Conservation (phyloP, 306 rosid genomes). For the Astragalus glycyphyllos region DNA sequence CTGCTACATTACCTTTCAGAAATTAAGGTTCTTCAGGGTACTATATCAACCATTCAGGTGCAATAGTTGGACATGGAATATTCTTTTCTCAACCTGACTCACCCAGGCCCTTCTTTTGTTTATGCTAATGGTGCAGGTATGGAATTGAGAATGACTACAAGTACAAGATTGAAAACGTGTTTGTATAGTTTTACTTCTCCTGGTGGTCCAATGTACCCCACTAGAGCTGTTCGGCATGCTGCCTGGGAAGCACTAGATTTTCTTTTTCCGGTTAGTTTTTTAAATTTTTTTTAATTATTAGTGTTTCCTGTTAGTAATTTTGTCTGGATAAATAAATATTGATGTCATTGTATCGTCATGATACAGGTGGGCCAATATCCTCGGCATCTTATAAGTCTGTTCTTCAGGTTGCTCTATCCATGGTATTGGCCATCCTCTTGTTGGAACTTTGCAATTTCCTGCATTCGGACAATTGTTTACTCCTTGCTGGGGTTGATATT, state of each 20-base stretch:
- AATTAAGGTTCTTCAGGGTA: conserved; percentile 82
- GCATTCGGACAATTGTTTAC: conserved; percentile 59
- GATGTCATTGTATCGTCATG: conserved; percentile 1
- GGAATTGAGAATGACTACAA: conserved; percentile 95
- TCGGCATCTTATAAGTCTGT: conserved; percentile 90
- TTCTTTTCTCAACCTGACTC: conserved; percentile 34
- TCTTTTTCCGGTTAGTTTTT: conserved; percentile 80
- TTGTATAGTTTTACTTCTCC: conserved; percentile 95
- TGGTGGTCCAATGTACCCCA: conserved; percentile 98
- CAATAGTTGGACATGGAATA: conserved; percentile 34
- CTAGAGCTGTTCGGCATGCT: conserved; percentile 98
- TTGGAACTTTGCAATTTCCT: conserved; percentile 72
- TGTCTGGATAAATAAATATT: background rate
- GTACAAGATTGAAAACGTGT: conserved; percentile 88
- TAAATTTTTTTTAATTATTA: background rate
- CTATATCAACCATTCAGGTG: conserved; percentile 31
- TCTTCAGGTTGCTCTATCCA: conserved; percentile 93
- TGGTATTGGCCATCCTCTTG: conserved; percentile 99
- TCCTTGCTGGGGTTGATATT: conserved; percentile 64
- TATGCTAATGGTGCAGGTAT: conserved; percentile 59
- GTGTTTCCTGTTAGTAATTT: background rate
- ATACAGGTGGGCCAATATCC: conserved; percentile 91
- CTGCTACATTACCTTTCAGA: conserved; percentile 87
- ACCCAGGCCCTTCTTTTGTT: conserved; percentile 32
- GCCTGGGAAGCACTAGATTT: conserved; percentile 96